Percentiles rank a stretch among this genome's conserved stretches.
Conservation (phyloP, 306 rosid genomes). For the Arachis stenosperma region DNA sequence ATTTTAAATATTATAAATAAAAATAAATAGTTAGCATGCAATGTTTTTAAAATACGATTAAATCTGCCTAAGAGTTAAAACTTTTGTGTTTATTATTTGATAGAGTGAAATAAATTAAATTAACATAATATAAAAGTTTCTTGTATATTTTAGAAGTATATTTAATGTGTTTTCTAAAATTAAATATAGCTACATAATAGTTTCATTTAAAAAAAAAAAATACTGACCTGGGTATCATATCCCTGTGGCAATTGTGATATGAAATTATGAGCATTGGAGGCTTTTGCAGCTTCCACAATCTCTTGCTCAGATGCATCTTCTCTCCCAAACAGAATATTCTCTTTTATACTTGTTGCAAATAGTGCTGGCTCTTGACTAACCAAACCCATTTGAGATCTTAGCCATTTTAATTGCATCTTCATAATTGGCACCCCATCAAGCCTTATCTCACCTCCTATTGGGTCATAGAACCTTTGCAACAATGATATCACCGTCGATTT, state of each 20-base stretch:
- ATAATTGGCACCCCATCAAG: slow-evolving; percentile 71
- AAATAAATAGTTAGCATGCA: no score
- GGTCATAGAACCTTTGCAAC: slow-evolving; percentile 90
- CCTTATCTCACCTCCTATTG: slow-evolving; percentile 63
- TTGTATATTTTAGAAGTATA: no score
- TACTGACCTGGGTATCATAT: slow-evolving; percentile 81
- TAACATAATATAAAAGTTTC: no score
- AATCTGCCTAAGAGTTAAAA: no score
- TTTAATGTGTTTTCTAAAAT: no score
- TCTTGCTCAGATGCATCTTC: slow-evolving; percentile 73
- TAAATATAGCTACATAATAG: no score
- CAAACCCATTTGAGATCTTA: slow-evolving; percentile 88
- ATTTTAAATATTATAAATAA: no score
- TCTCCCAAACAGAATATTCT: slow-evolving; percentile 85
- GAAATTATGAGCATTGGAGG: slow-evolving; percentile 86
- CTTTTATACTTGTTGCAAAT: slow-evolving; percentile 78
- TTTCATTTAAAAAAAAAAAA: neutral
- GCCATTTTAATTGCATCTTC: slow-evolving; percentile 74
- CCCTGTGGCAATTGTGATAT: slow-evolving; percentile 69
- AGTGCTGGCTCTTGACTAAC: slow-evolving; percentile 96
- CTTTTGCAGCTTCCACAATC: slow-evolving; percentile 69
- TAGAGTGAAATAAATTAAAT: no score
- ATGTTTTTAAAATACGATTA: no score
- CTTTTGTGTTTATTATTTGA: no score
- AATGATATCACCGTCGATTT: slow-evolving; percentile 80